phyloP scores from a whole-genome alignment of 2,329 filamentous ascomycete species.

The Orbilia ellipsospora region DNA sequence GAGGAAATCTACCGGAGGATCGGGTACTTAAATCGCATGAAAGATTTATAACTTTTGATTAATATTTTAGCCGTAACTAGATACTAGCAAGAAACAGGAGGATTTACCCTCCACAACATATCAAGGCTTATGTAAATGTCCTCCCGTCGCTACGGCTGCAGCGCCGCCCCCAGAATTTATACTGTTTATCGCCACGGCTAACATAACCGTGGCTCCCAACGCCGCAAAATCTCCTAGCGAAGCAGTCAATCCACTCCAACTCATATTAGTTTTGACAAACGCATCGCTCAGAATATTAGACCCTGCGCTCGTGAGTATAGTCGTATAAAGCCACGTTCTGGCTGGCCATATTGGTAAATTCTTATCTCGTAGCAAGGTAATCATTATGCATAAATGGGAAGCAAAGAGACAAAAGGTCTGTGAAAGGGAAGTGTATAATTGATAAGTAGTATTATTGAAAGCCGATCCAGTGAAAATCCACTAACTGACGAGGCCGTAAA shows the following conservation, averaged over 20 bases:
- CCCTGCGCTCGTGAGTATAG: neutral
- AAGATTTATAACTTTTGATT: too few relatives aligned
- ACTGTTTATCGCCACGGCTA: slow-evolving; percentile 8
- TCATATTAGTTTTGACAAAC: slow-evolving; percentile 6
- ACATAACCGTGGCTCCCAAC: slow-evolving; percentile 1
- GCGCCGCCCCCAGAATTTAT: neutral
- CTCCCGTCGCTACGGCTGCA: too few relatives aligned
- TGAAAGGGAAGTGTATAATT: neutral
- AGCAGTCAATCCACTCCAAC: slow-evolving; percentile 7
- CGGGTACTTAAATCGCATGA: too few relatives aligned
- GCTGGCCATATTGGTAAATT: slow-evolving; percentile 16
- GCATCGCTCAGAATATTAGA: neutral
- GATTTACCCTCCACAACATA: too few relatives aligned
- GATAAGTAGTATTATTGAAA: neutral
- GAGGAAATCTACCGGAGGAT: too few relatives aligned
- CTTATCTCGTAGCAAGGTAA: slow-evolving; percentile 9
- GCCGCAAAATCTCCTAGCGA: slow-evolving; percentile 12
- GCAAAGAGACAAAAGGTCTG: neutral
- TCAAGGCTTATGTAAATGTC: too few relatives aligned
- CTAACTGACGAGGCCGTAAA: neutral
- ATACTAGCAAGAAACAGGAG: too few relatives aligned
- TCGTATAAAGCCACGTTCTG: slow-evolving; percentile 9
- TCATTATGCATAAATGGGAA: neutral
- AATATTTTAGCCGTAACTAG: too few relatives aligned
- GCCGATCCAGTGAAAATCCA: neutral